A percentile compares a stretch with the other conserved stretches of the same genome.
phyloP scores from a whole-genome alignment of 2,329 filamentous ascomycete genomes.

The Aspergillus sp. region DNA sequence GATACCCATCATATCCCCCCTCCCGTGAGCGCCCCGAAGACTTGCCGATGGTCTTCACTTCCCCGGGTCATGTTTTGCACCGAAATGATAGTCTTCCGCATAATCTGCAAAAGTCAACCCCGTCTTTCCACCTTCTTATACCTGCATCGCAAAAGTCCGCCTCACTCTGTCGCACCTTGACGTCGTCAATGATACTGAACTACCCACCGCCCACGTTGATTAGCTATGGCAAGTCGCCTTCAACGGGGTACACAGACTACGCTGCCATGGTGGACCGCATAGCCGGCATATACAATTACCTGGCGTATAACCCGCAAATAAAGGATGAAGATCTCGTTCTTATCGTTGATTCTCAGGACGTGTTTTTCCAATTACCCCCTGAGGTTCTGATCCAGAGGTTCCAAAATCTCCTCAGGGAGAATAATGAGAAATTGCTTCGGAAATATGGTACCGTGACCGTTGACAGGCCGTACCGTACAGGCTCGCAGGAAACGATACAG shows the following conservation, averaged over 20 bases:
- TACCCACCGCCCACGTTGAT: slow-evolving; percentile 61
- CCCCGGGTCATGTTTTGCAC: slow-evolving; percentile 19
- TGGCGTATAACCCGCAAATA: slow-evolving; percentile 51
- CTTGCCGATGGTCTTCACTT: slow-evolving; percentile 27
- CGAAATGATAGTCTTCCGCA: slow-evolving; percentile 33
- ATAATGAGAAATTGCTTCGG: slow-evolving; percentile 54
- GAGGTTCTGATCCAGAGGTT: slow-evolving; percentile 65
- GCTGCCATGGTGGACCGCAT: slow-evolving; percentile 50
- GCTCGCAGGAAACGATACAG: slow-evolving; percentile 31
- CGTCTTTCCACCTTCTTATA: slow-evolving; percentile 58
- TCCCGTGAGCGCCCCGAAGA: slow-evolving; percentile 35
- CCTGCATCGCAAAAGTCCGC: slow-evolving; percentile 50
- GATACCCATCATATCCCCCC: slow-evolving; percentile 36
- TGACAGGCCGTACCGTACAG: slow-evolving; percentile 20
- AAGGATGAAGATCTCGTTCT: slow-evolving; percentile 63
- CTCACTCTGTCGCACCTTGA: slow-evolving; percentile 58
- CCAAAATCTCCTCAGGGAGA: slow-evolving; percentile 55
- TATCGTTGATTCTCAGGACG: slow-evolving; percentile 64
- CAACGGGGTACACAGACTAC: slow-evolving; percentile 34
- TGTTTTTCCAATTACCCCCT: slow-evolving; percentile 66
- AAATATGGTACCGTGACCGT: slow-evolving; percentile 49
- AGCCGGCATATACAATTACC: slow-evolving; percentile 49
- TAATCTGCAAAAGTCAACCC: slow-evolving; percentile 36
- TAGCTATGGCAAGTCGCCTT: slow-evolving; percentile 41
- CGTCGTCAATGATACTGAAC: slow-evolving; percentile 60